These are phyloP conservation scores for Phytophthora podocarpi DNA, from an alignment of 352 stramenopile genomes.

Conservation along the genomic window DNA sequence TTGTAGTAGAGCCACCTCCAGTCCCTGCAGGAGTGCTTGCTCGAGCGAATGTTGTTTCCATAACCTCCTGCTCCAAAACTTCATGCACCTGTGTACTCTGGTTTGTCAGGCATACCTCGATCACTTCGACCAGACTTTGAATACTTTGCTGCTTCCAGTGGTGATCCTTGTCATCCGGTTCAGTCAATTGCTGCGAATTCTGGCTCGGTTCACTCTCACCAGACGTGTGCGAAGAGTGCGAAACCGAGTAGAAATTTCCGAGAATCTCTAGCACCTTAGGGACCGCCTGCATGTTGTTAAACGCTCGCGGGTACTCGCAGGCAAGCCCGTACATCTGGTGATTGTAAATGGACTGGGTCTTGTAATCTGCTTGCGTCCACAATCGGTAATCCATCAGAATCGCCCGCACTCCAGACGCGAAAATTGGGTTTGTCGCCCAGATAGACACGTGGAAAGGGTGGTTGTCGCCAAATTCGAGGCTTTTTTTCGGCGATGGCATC, in stretches of 20 bases:
- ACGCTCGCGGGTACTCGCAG: slow-evolving; percentile 64
- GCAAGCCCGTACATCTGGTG: slow-evolving; percentile 80
- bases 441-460: slow-evolving; percentile 69
- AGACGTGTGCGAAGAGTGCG: slow-evolving; percentile 9
- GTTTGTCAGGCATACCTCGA: slow-evolving; percentile 81
- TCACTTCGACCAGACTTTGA: slow-evolving; percentile 71
- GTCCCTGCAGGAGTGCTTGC: slow-evolving; percentile 24
- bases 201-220: slow-evolving; percentile 24
- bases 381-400: slow-evolving; percentile 74
- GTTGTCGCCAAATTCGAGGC: slow-evolving; percentile 37
- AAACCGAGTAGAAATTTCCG: slow-evolving; percentile 50
- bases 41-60: slow-evolving; percentile 72
- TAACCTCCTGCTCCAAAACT: slow-evolving; percentile 69
- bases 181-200: slow-evolving; percentile 52
- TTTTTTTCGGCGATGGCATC: slow-evolving; percentile 38
- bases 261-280: slow-evolving; percentile 72
- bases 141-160: slow-evolving; percentile 83
- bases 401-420: slow-evolving; percentile 66
- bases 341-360: slow-evolving; percentile 83
- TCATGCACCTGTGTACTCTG: slow-evolving; percentile 75
- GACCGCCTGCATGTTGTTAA: slow-evolving; percentile 71
- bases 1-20: slow-evolving; percentile 14
- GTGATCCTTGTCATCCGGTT: slow-evolving; percentile 54
- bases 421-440: slow-evolving; percentile 78
- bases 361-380: slow-evolving; percentile 67